Evolutionary conservation across 257 asterid genomes (phyloP).

Genomic region (Solanum tacnaense): DNA sequence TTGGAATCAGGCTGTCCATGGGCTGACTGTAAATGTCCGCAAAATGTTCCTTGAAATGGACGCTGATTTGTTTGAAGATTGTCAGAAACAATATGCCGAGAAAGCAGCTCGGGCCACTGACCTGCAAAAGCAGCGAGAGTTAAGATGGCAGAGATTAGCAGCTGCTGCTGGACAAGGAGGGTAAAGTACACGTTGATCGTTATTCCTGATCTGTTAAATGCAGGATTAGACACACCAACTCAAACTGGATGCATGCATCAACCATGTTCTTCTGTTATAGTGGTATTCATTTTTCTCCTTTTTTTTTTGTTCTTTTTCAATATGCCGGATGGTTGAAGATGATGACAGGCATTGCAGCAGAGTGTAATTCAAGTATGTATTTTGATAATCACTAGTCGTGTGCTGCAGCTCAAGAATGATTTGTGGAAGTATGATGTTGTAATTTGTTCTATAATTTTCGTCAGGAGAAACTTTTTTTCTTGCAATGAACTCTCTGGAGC

Average conservation of each 20-base stretch:
- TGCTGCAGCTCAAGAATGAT: constrained; percentile 28
- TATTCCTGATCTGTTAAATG: constrained; percentile 1
- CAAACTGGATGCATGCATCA: constrained; percentile 15
- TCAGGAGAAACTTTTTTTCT: neutral
- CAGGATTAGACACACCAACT: neutral
- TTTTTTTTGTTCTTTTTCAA: constrained; percentile 7
- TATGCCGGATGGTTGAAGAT: constrained; percentile 19
- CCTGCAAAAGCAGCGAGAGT: constrained; percentile 43
- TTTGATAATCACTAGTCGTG: constrained; percentile 8
- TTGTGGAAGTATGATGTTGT: constrained; percentile 30
- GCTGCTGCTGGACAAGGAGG: constrained; percentile 41
- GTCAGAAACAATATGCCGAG: constrained; percentile 47
- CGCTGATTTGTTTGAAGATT: constrained; percentile 49
- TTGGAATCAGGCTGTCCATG: constrained; percentile 81
- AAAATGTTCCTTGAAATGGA: constrained; percentile 76
- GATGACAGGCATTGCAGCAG: constrained; percentile 26
- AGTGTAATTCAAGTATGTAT: constrained; percentile 36
- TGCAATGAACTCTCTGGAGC: neutral
- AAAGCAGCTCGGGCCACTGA: constrained; percentile 35
- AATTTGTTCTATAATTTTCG: constrained; percentile 14
- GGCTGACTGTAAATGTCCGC: constrained; percentile 49
- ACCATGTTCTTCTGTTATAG: constrained; percentile 5
- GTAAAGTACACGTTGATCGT: neutral
- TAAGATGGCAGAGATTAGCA: constrained; percentile 64
- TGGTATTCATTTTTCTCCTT: constrained; percentile 24